Evolutionary conservation across 2,329 filamentous ascomycete genomes (phyloP), one percentile per base, ranked within the genome.

Genomic region (Trichoderma endophyticum): DNA sequence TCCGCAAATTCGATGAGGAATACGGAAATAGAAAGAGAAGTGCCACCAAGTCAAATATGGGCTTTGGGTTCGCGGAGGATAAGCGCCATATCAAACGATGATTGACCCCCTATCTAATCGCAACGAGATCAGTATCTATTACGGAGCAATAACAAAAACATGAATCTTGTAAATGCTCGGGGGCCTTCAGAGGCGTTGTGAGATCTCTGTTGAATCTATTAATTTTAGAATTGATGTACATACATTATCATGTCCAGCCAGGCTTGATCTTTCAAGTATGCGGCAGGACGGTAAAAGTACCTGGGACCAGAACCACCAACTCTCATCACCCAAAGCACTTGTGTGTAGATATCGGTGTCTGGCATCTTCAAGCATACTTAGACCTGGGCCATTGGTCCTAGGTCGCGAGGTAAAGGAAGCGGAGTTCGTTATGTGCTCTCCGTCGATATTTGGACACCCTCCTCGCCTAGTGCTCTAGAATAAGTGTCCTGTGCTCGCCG

Each of bases 1-100:
- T 99, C 77, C 89, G 93, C 77, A 97, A 97, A 82, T 99, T 98
- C 78, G 96, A 99, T 79, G 93, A 97, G 82, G 92, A 95, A 80
- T 99, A 95, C 80, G 95, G 96, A 30, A 94, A 97, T 79, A 88
- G 91, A 43, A 91, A 89, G 78, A 88, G 89, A 78, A 89, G 88
- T 79, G 90, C 88, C 81, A 89, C 83, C 77, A 81, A 81, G 70
- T 83, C 83, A 73, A 81, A 79, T 7, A 88, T 92, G 82, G 90
- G 90, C 1, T 92, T 92, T 77, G 88, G 84, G 65, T 82, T 87
- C 3, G 77, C 83, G 4, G 77, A 80, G 0, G 83, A 80, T 18
- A 81, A 79, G 71, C 78, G 77, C 48, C 30, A 56, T 57, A 34
- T 66, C 18, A 66, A 34, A 57, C 39, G 15, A 66, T 66, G 15